Evolutionary conservation across 2,329 filamentous ascomycete species (phyloP).

Genomic region (Fusarium marasasianum): DNA sequence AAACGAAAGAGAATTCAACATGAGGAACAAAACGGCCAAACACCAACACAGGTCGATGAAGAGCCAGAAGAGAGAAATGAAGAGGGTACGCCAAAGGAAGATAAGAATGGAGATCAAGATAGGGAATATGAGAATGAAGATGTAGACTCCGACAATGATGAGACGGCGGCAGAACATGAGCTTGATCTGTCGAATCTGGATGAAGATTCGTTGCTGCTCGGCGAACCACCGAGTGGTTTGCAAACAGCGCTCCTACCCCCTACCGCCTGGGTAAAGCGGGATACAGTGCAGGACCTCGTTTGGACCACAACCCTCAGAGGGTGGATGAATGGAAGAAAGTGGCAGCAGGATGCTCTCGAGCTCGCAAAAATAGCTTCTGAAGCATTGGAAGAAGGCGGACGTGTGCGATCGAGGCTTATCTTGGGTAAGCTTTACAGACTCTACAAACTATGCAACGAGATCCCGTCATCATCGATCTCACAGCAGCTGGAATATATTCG

Average conservation of each 20-base stretch:
- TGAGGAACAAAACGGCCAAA: not conserved
- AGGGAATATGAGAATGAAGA: not conserved
- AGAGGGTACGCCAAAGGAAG: not conserved
- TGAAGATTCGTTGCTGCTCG: slow-evolving; percentile 37
- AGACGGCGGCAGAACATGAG: not conserved
- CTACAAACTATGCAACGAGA: slow-evolving; percentile 18
- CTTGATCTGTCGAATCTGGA: not conserved
- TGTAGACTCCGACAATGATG: not conserved
- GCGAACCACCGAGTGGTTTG: slow-evolving; percentile 8
- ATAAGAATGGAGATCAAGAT: not conserved
- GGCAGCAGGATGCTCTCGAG: slow-evolving; percentile 8
- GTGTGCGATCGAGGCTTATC: slow-evolving; percentile 11
- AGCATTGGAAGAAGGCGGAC: not conserved
- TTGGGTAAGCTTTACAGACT: slow-evolving; percentile 23
- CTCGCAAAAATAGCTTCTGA: not conserved
- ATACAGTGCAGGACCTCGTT: slow-evolving; percentile 8
- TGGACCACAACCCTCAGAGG: not conserved
- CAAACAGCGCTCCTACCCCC: not conserved
- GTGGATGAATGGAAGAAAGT: slow-evolving; percentile 31
- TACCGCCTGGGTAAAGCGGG: slow-evolving; percentile 11
- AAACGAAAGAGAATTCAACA: not conserved
- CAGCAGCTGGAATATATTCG: slow-evolving; percentile 29
- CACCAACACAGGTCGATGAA: not conserved
- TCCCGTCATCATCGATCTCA: slow-evolving; percentile 19
- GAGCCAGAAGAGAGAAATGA: not conserved